Evolutionary conservation across 805 yeast species (phyloP).

Genomic region (Babjeviella inositovora): DNA sequence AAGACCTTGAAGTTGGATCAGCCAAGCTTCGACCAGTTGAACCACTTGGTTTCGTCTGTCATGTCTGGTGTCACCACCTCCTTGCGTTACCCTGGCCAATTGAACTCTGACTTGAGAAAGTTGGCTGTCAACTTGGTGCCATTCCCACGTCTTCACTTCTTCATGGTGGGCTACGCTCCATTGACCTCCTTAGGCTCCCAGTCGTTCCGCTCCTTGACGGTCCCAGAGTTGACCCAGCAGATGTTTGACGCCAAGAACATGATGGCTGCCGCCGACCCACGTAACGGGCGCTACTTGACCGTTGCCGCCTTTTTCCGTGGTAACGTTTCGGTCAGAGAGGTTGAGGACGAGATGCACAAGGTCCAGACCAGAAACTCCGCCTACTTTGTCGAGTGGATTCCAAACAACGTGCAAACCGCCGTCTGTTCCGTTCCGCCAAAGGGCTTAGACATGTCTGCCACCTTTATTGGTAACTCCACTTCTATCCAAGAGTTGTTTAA

Average conservation of each 20-base stretch:
- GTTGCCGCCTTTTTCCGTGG: constrained; percentile 94
- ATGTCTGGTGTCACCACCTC: constrained; percentile 95
- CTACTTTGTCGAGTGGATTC: constrained; percentile 91
- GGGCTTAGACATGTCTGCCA: constrained; percentile 78
- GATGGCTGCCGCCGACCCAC: constrained; percentile 94
- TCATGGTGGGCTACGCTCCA: constrained; percentile 93
- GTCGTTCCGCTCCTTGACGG: constrained; percentile 71
- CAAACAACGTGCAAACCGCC: constrained; percentile 88
- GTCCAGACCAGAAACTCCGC: constrained; percentile 71
- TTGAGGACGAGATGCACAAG: constrained; percentile 82
- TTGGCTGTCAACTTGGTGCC: constrained; percentile 91
- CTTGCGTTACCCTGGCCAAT: constrained; percentile 87
- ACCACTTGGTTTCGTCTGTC: constrained; percentile 72
- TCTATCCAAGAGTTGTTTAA: constrained; percentile 83
- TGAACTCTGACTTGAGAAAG: constrained; percentile 84
- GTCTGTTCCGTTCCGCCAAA: constrained; percentile 84
- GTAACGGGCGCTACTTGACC: constrained; percentile 80
- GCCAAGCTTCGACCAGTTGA: constrained; percentile 69
- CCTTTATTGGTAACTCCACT: constrained; percentile 87
- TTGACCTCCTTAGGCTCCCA: constrained; percentile 68
- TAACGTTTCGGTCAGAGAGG: constrained; percentile 82
- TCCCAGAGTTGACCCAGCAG: constrained; percentile 87
- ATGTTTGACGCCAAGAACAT: constrained; percentile 83
- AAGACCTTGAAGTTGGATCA: constrained; percentile 67
- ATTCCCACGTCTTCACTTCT: constrained; percentile 89